A percentile compares a stretch with the other conserved stretches of the same genome.
phyloP scores from a whole-genome alignment of 208 protist genomes.

The Balamuthia mandrillaris region DNA sequence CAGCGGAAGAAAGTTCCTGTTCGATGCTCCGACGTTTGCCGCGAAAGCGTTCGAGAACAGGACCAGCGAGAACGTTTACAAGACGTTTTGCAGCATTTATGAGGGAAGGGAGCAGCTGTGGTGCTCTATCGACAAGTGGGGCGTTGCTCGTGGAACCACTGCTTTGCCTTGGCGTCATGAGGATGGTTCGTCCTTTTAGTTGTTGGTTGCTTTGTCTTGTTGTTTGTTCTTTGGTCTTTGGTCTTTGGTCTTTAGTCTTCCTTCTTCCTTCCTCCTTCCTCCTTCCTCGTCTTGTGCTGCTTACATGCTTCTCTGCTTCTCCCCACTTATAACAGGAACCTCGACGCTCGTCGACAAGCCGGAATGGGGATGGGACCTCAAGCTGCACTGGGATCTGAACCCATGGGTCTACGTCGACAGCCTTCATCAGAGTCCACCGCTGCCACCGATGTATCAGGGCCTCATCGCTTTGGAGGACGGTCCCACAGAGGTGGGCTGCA shows the following conservation, averaged over 20 bases:
- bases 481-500: background rate
- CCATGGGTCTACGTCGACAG: background rate
- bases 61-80: background rate
- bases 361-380: background rate
- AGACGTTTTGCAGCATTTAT: background rate
- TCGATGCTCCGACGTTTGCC: background rate
- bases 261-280: no score
- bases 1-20: background rate
- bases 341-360: background rate
- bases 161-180: background rate
- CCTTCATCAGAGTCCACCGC: background rate
- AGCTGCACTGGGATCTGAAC: slow-evolving; percentile 21
- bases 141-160: background rate
- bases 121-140: slow-evolving; percentile 19
- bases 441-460: background rate
- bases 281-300: no score
- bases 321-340: no score
- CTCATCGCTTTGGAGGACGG: slow-evolving; percentile 10
- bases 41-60: background rate
- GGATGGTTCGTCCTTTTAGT: no score
- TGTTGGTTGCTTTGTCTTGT: no score
- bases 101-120: background rate
- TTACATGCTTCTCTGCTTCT: no score
- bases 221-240: no score
- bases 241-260: no score